Conservation (phyloP, 2,329 filamentous ascomycete species). For the Scopulariopsis brevicaulis region DNA sequence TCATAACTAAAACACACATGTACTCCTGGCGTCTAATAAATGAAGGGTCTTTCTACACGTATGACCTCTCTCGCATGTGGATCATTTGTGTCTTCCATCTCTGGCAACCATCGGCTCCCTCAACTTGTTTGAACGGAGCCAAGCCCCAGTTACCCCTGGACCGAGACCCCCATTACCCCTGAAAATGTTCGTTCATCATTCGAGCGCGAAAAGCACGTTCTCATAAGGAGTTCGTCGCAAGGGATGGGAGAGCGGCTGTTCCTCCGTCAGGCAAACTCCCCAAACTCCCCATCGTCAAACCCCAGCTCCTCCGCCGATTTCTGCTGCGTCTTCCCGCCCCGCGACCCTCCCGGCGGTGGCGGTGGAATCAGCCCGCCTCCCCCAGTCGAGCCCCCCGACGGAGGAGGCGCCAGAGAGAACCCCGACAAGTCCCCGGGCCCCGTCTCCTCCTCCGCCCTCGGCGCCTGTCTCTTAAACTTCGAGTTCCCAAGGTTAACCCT, state of each 20-base stretch:
- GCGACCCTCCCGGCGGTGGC: slow-evolving; percentile 51
- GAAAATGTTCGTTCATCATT: neutral
- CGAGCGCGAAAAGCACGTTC: neutral
- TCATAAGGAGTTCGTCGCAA: neutral
- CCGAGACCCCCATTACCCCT: neutral
- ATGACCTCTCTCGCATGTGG: neutral
- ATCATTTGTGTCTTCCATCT: neutral
- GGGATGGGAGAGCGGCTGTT: neutral
- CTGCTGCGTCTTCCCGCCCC: slow-evolving; percentile 33
- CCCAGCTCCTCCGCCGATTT: slow-evolving; percentile 54
- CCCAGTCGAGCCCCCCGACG: slow-evolving; percentile 24
- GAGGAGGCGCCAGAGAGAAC: slow-evolving; percentile 71
- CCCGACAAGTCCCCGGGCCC: slow-evolving; percentile 24
- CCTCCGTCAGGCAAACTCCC: slow-evolving; percentile 53
- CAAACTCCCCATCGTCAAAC: slow-evolving; percentile 82
- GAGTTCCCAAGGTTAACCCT: slow-evolving; percentile 44
- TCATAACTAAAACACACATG: neutral
- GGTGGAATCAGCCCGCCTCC: slow-evolving; percentile 47
- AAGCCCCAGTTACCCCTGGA: neutral
- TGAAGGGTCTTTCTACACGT: neutral
- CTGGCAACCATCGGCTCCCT: neutral
- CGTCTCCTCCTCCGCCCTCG: slow-evolving; percentile 7
- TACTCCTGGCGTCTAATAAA: neutral
- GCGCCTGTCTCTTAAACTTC: slow-evolving; percentile 20
- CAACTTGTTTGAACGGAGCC: neutral